Conservation (phyloP, 108 stramenopile genomes). For the Stephanodiscus triporus region DNA sequence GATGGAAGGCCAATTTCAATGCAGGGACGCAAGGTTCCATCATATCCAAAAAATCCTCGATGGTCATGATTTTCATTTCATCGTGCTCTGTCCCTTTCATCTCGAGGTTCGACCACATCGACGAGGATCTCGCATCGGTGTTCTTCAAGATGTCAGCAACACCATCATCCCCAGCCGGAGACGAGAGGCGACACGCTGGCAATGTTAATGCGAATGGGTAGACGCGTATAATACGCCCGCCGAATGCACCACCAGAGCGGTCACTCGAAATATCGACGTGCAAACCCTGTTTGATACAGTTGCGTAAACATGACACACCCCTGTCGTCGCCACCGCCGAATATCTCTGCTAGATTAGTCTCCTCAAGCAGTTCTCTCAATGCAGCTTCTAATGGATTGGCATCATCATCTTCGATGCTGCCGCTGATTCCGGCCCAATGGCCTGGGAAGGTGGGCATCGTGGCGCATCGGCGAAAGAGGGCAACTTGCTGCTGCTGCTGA, state of each 20-base stretch:
- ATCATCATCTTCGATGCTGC: slow-evolving; percentile 55
- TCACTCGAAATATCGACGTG: slow-evolving; percentile 46
- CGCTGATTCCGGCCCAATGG: slow-evolving; percentile 54
- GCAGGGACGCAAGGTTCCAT: slow-evolving; percentile 46
- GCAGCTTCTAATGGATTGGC: slow-evolving; percentile 50
- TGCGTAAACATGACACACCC: background rate
- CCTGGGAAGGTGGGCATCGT: slow-evolving; percentile 58
- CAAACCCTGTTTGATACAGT: slow-evolving; percentile 30
- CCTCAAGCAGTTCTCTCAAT: slow-evolving; percentile 53
- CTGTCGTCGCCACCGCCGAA: background rate
- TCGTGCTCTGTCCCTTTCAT: slow-evolving; percentile 65
- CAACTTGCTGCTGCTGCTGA: slow-evolving; percentile 10
- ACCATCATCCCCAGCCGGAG: background rate
- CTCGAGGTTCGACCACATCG: slow-evolving; percentile 16
- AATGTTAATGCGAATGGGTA: slow-evolving; percentile 56
- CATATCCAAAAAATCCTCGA: slow-evolving; percentile 40
- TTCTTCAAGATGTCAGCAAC: background rate
- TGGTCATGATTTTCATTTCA: slow-evolving; percentile 41
- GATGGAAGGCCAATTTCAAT: slow-evolving; percentile 58
- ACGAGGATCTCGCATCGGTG: background rate
- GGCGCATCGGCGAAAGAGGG: slow-evolving; percentile 40
- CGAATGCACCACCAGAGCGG: slow-evolving; percentile 21
- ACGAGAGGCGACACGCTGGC: slow-evolving; percentile 3
- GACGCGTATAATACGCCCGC: slow-evolving; percentile 55
- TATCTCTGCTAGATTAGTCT: slow-evolving; percentile 46